Base-by-base conservation (phyloP, 2,329 filamentous ascomycete genomes). In the Nigrograna mackinnonii region DNA sequence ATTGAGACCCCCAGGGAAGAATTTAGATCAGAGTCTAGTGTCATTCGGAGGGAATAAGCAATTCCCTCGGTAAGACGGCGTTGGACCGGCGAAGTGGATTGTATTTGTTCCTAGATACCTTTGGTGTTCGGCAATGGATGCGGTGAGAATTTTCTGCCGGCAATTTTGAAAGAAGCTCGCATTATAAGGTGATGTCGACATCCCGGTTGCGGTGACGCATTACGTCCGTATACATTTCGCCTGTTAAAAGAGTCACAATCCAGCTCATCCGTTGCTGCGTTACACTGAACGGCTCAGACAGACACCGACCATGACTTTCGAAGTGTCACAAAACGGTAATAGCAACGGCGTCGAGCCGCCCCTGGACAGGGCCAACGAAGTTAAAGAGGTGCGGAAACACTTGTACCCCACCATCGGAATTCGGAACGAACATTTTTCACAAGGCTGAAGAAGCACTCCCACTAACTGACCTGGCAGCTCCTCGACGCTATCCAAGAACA, bases 401-500 rank as follows among this genome's bases (percentile, higher is more conserved):
- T n/a, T 58, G 18, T 32, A 37, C 3, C 12, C 9, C n/a, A n/a
- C n/a, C n/a, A n/a, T 28, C 14, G 11, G 11, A 14, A 12, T 20
- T 20, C 20, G 13, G 20, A 22, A 28, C 24, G 11, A 12, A 12
- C 14, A 14, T 14, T 12, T 12, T 12, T 28, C 14, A 14, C 11
- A 28, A 28, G 11, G 24, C 24, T 12, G 14, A 12, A 28, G 24
- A 14, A 28, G 3, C 11, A 33, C n/a, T 17, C 22, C 19, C n/a
- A 22, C 37, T 46, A 52, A 57, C 43, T n/a, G n/a, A n/a, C 38
- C 47, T 12, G 50, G 43, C 52, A 91, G 87, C 78, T 91, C 35
- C 77, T 91, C 36, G 74, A 79, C 41, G 80, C 85, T 3, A 80
- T 91, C 36, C 80, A 85, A 67, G 71, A 76, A 6, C 75, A 90